Evolutionary conservation across 169 alveolate genomes (phyloP), one percentile per base, ranked within the genome.

Genomic region (Babesia gibsoni): DNA sequence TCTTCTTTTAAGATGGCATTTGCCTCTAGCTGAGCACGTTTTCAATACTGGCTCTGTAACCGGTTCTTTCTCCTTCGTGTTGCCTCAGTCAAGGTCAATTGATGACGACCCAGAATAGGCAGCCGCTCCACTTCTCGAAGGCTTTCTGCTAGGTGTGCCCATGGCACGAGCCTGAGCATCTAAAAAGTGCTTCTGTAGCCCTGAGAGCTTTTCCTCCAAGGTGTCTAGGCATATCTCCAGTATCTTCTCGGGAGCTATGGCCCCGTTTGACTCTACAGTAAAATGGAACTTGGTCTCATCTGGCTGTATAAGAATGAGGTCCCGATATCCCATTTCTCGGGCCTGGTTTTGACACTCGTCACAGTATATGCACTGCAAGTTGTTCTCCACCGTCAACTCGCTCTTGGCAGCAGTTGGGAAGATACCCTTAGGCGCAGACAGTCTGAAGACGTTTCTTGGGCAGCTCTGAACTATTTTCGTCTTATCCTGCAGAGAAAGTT

Each of bases 161-260:
- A 79, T 23, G 32, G 69, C 49, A 20, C 88, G 41, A 22, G 83
- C 54, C 72, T 79, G 88, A 12, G 88, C 83, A 52, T 79, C 88
- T n/a, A 72, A 16, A 18, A 79, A 67, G 50, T 69, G 58, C 18
- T 73, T 59, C 25, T 79, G 88, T 30, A 79, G 52, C 22, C 58
- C 66, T 49, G 70, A 82, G 30, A 91, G 54, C 63, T 94, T 94
- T 23, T 77, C 85, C 78, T 90, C 93, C 36, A 96, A 57, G 12
- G 84, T 74, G 52, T 70, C 84, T 45, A 96, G 82, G 4, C 97
- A 98, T 70, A 92, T 93, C 56, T 77, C 88, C 27, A 96, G 91
- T 10, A 96, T 95, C 50, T 88, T 93, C 68, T 92, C 98, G 2
- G 98, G 98, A 8, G 96, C 90, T 30, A 96, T 69, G 3, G 97